A percentile compares a stretch with the other conserved stretches of the same genome.
phyloP scores from a whole-genome alignment of 2,329 filamentous ascomycete species.

The Phialemonium atrogriseum region DNA sequence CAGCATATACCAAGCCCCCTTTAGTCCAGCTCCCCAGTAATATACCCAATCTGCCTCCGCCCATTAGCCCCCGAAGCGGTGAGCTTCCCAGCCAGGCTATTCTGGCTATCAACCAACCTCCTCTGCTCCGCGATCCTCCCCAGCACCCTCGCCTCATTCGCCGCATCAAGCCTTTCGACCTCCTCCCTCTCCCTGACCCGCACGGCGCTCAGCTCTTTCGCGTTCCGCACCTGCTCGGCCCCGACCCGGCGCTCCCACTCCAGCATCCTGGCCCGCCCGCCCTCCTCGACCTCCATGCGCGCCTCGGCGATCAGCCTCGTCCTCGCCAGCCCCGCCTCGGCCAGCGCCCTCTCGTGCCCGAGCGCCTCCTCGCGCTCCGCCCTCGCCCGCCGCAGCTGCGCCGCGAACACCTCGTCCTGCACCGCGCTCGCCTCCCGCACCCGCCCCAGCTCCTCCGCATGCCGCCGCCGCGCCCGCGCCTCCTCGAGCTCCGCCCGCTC shows the following conservation, averaged over 20 bases:
- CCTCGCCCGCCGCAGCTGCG: slow-evolving; percentile 25
- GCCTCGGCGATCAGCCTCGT: slow-evolving; percentile 35
- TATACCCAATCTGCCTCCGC: slow-evolving; percentile 46
- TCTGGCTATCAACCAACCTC: slow-evolving; percentile 39
- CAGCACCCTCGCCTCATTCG: slow-evolving; percentile 35
- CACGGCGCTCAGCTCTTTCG: slow-evolving; percentile 40
- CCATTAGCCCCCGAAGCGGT: slow-evolving; percentile 21
- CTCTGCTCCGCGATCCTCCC: slow-evolving; percentile 41
- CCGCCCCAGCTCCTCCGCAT: slow-evolving; percentile 34
- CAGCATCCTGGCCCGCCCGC: slow-evolving; percentile 33
- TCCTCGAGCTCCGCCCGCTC: slow-evolving; percentile 44
- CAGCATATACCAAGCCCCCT: too few species aligned
- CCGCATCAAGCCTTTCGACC: slow-evolving; percentile 37
- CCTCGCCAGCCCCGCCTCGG: slow-evolving; percentile 35
- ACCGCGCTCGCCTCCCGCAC: slow-evolving; percentile 35
- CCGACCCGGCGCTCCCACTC: slow-evolving; percentile 41
- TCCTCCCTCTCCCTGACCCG: slow-evolving; percentile 42
- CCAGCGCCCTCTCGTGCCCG: slow-evolving; percentile 37
- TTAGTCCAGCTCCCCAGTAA: slow-evolving; percentile 42
- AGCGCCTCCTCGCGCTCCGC: slow-evolving; percentile 27
- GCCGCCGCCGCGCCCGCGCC: slow-evolving; percentile 35
- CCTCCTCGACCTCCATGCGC: slow-evolving; percentile 36
- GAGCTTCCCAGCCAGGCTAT: slow-evolving; percentile 26
- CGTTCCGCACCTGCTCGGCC: slow-evolving; percentile 36
- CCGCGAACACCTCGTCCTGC: slow-evolving; percentile 35